Conservation (phyloP, 2,329 filamentous ascomycete species). For the Bimuria novae-zelandiae region DNA sequence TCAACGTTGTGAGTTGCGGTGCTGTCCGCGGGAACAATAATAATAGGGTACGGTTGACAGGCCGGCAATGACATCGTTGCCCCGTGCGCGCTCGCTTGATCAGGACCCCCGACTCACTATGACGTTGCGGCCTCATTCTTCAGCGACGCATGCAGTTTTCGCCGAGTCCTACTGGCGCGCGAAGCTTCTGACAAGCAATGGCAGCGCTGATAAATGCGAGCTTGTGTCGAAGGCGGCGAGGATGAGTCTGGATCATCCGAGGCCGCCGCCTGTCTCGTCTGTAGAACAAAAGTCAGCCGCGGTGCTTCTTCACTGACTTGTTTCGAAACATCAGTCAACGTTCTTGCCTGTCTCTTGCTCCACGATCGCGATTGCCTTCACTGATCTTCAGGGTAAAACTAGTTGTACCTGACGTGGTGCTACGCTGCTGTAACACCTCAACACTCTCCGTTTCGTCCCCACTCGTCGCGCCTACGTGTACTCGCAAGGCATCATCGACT, state of each 20-base stretch:
- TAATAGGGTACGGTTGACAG: too few species aligned
- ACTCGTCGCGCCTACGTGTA: not conserved
- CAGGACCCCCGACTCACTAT: not conserved
- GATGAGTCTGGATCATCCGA: conserved; percentile 4
- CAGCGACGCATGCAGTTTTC: conserved; percentile 6
- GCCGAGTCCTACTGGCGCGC: not conserved
- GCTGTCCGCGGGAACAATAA: too few species aligned
- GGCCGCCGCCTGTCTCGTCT: not conserved
- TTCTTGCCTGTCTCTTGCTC: not conserved
- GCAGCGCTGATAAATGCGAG: conserved; percentile 8
- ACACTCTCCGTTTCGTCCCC: not conserved
- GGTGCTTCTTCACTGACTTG: not conserved
- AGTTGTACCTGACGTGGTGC: not conserved
- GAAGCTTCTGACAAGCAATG: not conserved
- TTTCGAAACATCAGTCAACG: not conserved
- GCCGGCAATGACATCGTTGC: conserved; percentile 3
- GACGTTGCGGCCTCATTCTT: not conserved
- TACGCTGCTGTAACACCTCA: not conserved
- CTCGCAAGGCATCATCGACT: not conserved
- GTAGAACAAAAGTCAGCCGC: not conserved
- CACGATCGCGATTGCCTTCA: not conserved
- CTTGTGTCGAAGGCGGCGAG: not conserved
- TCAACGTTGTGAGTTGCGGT: not conserved
- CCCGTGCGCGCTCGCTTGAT: not conserved
- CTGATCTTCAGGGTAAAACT: not conserved